Evolutionary conservation across 2,329 filamentous ascomycete species (phyloP), one percentile per base, ranked within the genome.

Genomic region (Fusarium musae): DNA sequence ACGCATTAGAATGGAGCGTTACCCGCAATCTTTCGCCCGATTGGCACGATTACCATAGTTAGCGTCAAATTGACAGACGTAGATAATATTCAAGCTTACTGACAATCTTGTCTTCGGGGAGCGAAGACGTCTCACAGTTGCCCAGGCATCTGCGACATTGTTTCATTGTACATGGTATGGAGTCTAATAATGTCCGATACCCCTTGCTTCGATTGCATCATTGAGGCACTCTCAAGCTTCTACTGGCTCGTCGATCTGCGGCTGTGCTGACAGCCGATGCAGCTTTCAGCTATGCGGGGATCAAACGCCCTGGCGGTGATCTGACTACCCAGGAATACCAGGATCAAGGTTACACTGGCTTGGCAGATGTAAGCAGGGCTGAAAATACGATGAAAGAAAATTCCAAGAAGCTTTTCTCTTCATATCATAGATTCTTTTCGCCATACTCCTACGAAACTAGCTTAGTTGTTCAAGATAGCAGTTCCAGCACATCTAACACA

Each of bases 381-480:
- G 7, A 44, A 4, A 44, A 19, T 5, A 43, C 5, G 10, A 23
- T 6, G 6, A 17, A 3, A 6, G 7, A 46, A 9, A 46, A 19
- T 4, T 0, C 1, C 12, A 3, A 12, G 3, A 2, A 11, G 12
- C 0, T 2, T 16, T 3, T 21, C 26, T 30, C 26, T 7, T 28
- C 7, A 10, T 7, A 28, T 15, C 5, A 10, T 28, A 28, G 8
- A 9, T 44, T 12, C 8, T 21, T 3, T 15, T 19, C 8, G 17
- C 11, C 8, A 46, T 1, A 10, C 6, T 28, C 8, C 9, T 4
- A 13, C 26, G 12, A 15, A 15, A 46, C 26, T 21, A 6, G 2
- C 12, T 28, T 28, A 15, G 12, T 28, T 15, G 17, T 28, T 28
- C 26, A 16, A 47, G 9, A 28, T 0, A 47, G 3, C 3, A 15